These are phyloP conservation scores for Lachnellula arida DNA, from an alignment of 2,329 filamentous ascomycete species.

Conservation along the genomic window DNA sequence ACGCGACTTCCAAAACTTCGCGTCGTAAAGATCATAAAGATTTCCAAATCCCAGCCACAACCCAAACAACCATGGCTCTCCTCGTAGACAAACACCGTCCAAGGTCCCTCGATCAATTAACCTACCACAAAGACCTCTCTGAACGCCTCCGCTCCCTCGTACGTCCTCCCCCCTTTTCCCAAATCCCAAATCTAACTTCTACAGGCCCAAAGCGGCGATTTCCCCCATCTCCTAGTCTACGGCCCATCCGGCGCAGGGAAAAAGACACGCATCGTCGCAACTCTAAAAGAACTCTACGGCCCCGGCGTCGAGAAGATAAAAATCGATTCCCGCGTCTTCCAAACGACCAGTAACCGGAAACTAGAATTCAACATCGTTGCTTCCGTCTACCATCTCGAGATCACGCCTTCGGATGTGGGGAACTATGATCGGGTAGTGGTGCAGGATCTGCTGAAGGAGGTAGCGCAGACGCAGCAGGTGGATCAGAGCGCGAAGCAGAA, in stretches of 20 bases:
- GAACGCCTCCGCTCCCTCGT: conserved; percentile 82
- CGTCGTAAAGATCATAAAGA: neutral
- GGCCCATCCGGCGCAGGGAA: conserved; percentile 95
- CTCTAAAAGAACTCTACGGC: conserved; percentile 90
- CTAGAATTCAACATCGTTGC: conserved; percentile 99
- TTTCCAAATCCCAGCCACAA: neutral
- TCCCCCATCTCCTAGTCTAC: conserved; percentile 95
- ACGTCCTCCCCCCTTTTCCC: conserved; percentile 33
- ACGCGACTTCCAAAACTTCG: too few relatives aligned
- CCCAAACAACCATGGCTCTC: conserved; percentile 51
- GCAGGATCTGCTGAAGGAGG: conserved; percentile 93
- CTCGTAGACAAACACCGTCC: conserved; percentile 71
- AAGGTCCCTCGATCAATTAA: conserved; percentile 69
- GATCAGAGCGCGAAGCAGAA: conserved; percentile 83
- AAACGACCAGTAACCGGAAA: conserved; percentile 92
- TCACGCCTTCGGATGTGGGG: conserved; percentile 94
- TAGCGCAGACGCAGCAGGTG: conserved; percentile 98
- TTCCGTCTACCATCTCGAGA: conserved; percentile 96
- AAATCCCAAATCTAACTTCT: conserved; percentile 8
- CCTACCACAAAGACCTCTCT: conserved; percentile 86
- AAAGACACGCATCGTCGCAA: conserved; percentile 94
- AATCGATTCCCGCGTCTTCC: conserved; percentile 95
- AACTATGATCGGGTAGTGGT: conserved; percentile 95
- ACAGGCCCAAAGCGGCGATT: conserved; percentile 93
- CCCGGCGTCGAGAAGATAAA: conserved; percentile 99